Evolutionary conservation across 1,139 yeast genomes (phyloP).

Genomic region (Geotrichum bryndzae): DNA sequence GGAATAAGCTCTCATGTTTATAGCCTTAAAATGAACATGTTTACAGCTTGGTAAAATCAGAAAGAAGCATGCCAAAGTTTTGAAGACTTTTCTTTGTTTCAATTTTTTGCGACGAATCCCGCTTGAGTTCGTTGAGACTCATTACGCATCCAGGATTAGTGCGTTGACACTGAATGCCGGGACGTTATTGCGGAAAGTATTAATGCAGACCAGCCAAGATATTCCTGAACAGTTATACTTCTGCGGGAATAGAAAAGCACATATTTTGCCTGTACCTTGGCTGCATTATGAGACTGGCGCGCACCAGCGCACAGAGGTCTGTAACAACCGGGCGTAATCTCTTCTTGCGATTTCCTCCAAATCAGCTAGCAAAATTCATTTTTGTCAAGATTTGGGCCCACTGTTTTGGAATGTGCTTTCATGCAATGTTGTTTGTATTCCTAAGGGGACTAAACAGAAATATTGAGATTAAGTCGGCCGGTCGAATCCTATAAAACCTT

Average conservation of each 20-base stretch:
- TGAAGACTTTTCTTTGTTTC: not conserved
- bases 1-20: not conserved
- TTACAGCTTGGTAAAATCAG: not conserved
- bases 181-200: no score
- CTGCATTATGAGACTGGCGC: not conserved
- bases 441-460: not conserved
- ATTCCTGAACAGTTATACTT: no score
- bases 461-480: not conserved
- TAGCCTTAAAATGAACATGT: not conserved
- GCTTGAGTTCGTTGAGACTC: no score
- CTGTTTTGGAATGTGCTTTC: not conserved
- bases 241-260: not conserved
- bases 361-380: not conserved
- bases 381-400: not conserved
- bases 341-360: not conserved
- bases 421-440: not conserved
- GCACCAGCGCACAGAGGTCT: not conserved
- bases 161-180: no score
- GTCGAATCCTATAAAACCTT: not conserved
- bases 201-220: no score
- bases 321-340: not conserved
- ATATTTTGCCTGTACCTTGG: not conserved
- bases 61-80: not conserved
- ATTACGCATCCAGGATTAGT: no score
- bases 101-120: no score